A percentile compares a stretch with the other conserved stretches of the same genome.
Conservation (phyloP, 176 grass and related monocot genomes). For the Aegilops bicornis region DNA sequence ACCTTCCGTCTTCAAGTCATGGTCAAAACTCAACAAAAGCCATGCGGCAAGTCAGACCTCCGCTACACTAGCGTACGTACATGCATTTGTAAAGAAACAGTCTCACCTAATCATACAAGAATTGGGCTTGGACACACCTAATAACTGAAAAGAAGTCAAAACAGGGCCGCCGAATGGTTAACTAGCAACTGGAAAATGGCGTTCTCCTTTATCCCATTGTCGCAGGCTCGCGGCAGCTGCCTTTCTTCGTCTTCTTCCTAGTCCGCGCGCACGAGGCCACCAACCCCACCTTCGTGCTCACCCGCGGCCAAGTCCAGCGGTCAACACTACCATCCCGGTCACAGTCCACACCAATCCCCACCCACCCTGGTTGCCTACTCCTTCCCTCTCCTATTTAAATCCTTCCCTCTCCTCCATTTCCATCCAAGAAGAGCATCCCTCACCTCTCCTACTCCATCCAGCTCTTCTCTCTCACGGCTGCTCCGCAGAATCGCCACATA, state of each 20-base stretch:
- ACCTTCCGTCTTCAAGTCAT: no score
- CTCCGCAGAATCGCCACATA: background rate
- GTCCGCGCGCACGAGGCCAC: background rate
- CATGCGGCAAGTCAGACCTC: no score
- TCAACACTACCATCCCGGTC: background rate
- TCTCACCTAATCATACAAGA: no score
- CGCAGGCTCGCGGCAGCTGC: background rate
- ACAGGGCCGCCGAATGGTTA: no score
- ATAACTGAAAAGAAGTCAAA: no score
- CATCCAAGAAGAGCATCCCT: constrained; percentile 36
- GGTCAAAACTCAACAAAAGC: no score
- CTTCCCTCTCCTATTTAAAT: constrained; percentile 54
- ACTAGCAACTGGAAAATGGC: no score
- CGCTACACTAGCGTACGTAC: no score
- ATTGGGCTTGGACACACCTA: no score
- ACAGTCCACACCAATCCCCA: background rate
- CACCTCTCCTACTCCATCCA: background rate
- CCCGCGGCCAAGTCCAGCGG: background rate
- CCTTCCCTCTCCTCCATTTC: background rate
- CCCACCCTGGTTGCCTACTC: background rate
- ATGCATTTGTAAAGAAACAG: no score
- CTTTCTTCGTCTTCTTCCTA: background rate
- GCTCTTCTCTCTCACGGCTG: background rate
- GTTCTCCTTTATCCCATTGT: no score
- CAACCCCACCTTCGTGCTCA: background rate